Conservation (phyloP, 352 stramenopile genomes). For the Phytophthora fragariaefolia region DNA sequence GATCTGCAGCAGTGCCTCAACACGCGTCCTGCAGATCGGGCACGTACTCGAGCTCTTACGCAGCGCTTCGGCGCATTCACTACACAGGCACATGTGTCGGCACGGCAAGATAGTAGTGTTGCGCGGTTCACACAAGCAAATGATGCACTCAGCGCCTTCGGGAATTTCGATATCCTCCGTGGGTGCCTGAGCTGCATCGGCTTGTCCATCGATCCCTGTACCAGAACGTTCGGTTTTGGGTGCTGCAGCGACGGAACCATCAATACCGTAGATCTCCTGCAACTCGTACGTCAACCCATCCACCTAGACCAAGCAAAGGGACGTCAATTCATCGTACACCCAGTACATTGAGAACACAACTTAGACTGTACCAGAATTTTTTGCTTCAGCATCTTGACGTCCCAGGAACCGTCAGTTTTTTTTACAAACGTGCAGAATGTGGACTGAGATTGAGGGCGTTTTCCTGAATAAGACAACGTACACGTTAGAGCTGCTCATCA, state of each 20-base stretch:
- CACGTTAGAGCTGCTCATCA: slow-evolving; percentile 2
- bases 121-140: slow-evolving; percentile 82
- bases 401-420: slow-evolving; percentile 49
- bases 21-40: slow-evolving; percentile 79
- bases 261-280: slow-evolving; percentile 90
- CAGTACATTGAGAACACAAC: background rate
- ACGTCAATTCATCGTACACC: slow-evolving; percentile 1
- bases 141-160: slow-evolving; percentile 89
- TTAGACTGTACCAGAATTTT: slow-evolving; percentile 58
- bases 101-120: slow-evolving; percentile 88
- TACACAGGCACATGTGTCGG: slow-evolving; percentile 89
- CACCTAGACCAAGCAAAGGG: slow-evolving; percentile 40
- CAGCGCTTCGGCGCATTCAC: slow-evolving; percentile 78
- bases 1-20: slow-evolving; percentile 85
- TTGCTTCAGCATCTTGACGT: slow-evolving; percentile 86
- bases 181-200: slow-evolving; percentile 24
- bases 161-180: slow-evolving; percentile 70
- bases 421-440: slow-evolving; percentile 81
- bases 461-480: slow-evolving; percentile 21
- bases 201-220: slow-evolving; percentile 33
- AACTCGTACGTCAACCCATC: slow-evolving; percentile 85
- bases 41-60: slow-evolving; percentile 77
- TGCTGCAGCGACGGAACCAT: slow-evolving; percentile 66
- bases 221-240: slow-evolving; percentile 41
- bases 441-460: slow-evolving; percentile 72